A percentile compares a stretch with the other conserved stretches of the same genome.
Conservation (phyloP, 148 eudicot genomes). For the Camellia japonica region DNA sequence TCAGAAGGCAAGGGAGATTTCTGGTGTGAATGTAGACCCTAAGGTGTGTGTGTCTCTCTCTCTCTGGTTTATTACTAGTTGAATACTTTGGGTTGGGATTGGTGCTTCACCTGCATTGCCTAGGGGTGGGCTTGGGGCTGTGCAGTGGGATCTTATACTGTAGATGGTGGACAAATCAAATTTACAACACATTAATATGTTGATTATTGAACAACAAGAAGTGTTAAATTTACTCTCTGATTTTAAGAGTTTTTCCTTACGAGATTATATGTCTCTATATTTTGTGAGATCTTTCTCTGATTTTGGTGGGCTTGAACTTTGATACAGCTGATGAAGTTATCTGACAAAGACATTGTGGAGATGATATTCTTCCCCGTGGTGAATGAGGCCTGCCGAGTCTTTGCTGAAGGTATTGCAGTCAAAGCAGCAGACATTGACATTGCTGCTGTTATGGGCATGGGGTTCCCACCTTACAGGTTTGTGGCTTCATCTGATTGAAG, state of each 20-base stretch:
- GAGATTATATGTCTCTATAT: not conserved
- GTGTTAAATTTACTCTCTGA: not conserved
- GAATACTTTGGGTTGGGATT: not conserved
- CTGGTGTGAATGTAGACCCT: slow-evolving; percentile 70
- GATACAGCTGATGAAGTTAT: slow-evolving; percentile 53
- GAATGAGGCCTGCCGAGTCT: slow-evolving; percentile 89
- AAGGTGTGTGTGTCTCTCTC: slow-evolving; percentile 48
- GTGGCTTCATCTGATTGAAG: slow-evolving; percentile 8
- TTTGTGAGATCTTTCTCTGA: slow-evolving; percentile 8
- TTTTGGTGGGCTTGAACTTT: slow-evolving; percentile 12
- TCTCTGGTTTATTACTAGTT: not conserved
- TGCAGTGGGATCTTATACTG: not conserved
- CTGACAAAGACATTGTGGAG: slow-evolving; percentile 83
- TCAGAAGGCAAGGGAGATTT: slow-evolving; percentile 81
- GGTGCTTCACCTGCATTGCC: not conserved
- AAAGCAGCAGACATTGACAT: slow-evolving; percentile 91
- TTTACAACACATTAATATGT: not conserved
- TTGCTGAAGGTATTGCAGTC: slow-evolving; percentile 87
- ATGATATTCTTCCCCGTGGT: slow-evolving; percentile 95
- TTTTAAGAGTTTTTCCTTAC: not conserved
- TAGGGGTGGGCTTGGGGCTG: not conserved
- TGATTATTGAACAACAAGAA: not conserved
- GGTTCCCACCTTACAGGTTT: slow-evolving; percentile 95
- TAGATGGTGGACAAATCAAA: too few species aligned
- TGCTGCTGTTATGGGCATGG: slow-evolving; percentile 89